Base-by-base conservation (phyloP, 371 early-diverging fungal genomes). In the Conidiobolus incongruus region DNA sequence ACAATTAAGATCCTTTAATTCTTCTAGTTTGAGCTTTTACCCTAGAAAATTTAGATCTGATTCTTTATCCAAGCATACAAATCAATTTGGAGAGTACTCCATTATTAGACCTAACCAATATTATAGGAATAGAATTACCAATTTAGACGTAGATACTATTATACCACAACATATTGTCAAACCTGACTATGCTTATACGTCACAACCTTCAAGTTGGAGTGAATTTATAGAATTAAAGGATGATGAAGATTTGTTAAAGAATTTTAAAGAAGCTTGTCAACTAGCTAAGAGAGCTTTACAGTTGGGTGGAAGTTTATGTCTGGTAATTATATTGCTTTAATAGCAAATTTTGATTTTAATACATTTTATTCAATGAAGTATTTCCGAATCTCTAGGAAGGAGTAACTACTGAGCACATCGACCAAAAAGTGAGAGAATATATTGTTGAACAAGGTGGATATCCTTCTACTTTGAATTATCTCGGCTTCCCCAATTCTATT, bases 401-500 rank as follows among this genome's bases (percentile, higher is more conserved):
- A 2, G 71, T 77, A 6, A 92, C 92, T 0, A 92, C 94, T 0
- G 85, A 80, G 47, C 84, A 81, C 51, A 80, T 95, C 48, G 89
- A 95, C 57, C 54, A 71, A n/a, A 69, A 75, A 39, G 68, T 90
- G n/a, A 91, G 90, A 53, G 75, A 77, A 45, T 86, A 78, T 22
- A 77, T 76, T 22, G 67, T 92, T 44, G 75, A 74, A 46, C 72
- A 81, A 29, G 70, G 70, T 32, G 75, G 75, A 5, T 95, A 95
- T 57, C 96, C 96, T 22, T n/a, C n/a, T n/a, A n/a, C n/a, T 92
- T 59, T 93, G 40, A 91, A 92, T 66, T 92, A 93, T 63, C 68
- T 75, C 53, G 70, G 77, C 21, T 92, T 87, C 54, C 91, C 92
- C n/a, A 82, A 83, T 49, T 79, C 88, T 6, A 68, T 77, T 51